These are phyloP conservation scores for Alternaria panax DNA, from an alignment of 2,329 filamentous ascomycete species.

Conservation along the genomic window DNA sequence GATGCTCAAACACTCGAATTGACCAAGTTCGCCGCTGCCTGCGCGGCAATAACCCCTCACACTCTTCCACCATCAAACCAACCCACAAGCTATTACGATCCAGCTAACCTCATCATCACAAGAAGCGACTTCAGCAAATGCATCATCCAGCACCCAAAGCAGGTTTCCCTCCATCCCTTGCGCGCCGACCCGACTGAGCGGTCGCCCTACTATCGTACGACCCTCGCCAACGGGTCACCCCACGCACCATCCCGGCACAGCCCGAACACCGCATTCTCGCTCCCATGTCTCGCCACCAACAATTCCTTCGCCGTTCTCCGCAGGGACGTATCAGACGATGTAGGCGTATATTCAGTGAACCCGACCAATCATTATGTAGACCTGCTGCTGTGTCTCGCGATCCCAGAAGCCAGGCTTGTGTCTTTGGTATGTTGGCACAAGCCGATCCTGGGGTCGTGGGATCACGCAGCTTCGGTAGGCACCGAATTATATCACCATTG, in stretches of 20 bases:
- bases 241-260: constrained; percentile 8
- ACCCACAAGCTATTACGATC: background rate
- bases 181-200: background rate
- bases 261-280: background rate
- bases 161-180: background rate
- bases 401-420: background rate
- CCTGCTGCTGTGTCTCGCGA: background rate
- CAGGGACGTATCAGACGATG: background rate
- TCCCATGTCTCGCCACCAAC: constrained; percentile 8
- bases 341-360: background rate
- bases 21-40: background rate
- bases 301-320: background rate
- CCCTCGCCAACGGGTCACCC: constrained; percentile 6
- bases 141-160: background rate
- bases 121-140: background rate
- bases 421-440: background rate
- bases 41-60: background rate
- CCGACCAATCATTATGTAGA: background rate
- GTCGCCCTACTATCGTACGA: constrained; percentile 13
- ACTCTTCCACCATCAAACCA: background rate
- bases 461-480: background rate
- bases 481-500: background rate
- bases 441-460: background rate
- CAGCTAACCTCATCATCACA: background rate
- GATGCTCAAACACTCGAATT: background rate